Conservation (phyloP, 78 protist species). For the Trichosphaerium sp. region DNA sequence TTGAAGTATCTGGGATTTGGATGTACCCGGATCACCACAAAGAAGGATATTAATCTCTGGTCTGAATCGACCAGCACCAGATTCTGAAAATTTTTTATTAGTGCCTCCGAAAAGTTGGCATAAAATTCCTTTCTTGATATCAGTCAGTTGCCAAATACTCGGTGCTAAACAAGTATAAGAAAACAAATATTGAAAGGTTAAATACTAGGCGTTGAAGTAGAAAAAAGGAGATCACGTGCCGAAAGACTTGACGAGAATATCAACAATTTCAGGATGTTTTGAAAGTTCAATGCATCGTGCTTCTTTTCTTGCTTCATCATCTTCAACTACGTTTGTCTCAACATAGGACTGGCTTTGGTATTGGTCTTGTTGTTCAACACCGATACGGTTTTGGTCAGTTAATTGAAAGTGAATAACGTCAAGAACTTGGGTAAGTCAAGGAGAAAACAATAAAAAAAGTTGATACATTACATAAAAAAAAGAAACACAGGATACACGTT, state of each 20-base stretch:
- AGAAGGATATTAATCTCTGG: slow-evolving; percentile 94
- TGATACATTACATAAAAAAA: neutral
- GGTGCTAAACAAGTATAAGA: slow-evolving; percentile 64
- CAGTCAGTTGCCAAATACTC: slow-evolving; percentile 87
- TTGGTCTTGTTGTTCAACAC: neutral
- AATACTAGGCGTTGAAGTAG: neutral
- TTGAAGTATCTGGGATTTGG: slow-evolving; percentile 94
- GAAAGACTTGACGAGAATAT: slow-evolving; percentile 60
- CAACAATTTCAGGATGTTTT: slow-evolving; percentile 62
- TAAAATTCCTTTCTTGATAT: slow-evolving; percentile 94
- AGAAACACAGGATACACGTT: slow-evolving; percentile 5
- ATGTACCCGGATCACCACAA: slow-evolving; percentile 98
- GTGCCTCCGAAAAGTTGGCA: slow-evolving; percentile 94
- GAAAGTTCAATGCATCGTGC: neutral
- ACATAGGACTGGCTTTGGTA: neutral
- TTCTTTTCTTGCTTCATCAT: slow-evolving; percentile 2
- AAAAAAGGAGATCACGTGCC: neutral
- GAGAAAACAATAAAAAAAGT: neutral
- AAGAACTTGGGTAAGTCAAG: neutral
- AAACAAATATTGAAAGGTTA: neutral
- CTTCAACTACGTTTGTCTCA: slow-evolving; percentile 1
- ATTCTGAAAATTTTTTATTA: slow-evolving; percentile 9
- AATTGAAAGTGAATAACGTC: slow-evolving; percentile 44
- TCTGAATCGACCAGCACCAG: slow-evolving; percentile 29
- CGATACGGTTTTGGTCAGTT: neutral